Evolutionary conservation across 768 basidiomycete genomes (phyloP).

Genomic region (Pisolithus orientalis): DNA sequence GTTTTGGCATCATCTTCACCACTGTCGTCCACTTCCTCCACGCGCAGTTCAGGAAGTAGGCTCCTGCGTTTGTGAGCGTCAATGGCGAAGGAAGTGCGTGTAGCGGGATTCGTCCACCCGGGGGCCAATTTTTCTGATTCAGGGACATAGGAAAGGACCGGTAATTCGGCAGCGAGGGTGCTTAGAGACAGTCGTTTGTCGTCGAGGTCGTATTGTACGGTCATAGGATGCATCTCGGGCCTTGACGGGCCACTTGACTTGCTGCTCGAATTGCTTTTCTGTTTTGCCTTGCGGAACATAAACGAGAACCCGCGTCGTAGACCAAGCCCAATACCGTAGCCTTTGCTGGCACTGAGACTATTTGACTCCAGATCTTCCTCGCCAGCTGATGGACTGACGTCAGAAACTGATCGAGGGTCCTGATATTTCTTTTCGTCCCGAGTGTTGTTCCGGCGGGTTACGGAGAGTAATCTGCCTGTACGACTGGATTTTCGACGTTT

Average conservation of each 20-base stretch:
- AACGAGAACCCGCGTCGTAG: conserved; percentile 23
- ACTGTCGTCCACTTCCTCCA: conserved; percentile 8
- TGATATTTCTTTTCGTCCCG: not conserved
- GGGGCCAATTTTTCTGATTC: conserved; percentile 30
- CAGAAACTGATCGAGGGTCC: conserved; percentile 9
- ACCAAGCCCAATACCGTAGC: conserved; percentile 30
- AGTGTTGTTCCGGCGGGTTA: not conserved
- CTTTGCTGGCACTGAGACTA: conserved; percentile 26
- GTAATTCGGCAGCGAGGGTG: conserved; percentile 15
- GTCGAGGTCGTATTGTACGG: conserved; percentile 15
- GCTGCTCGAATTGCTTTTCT: conserved; percentile 14
- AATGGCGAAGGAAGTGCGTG: conserved; percentile 12
- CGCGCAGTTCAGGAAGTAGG: conserved; percentile 17
- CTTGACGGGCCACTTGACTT: conserved; percentile 7
- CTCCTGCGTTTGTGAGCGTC: conserved; percentile 6
- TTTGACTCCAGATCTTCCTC: conserved; percentile 21
- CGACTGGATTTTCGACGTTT: conserved; percentile 42
- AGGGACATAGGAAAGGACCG: conserved; percentile 11
- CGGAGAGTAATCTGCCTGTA: conserved; percentile 5
- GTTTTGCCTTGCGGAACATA: conserved; percentile 17
- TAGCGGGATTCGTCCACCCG: conserved; percentile 23
- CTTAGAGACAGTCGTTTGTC: conserved; percentile 24
- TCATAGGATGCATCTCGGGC: conserved; percentile 18
- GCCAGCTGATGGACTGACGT: conserved; percentile 7
- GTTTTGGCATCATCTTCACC: conserved; percentile 26